phyloP scores from a whole-genome alignment of 495 filamentous ascomycete genomes.

The Friedmanniomyces endolithicus region DNA sequence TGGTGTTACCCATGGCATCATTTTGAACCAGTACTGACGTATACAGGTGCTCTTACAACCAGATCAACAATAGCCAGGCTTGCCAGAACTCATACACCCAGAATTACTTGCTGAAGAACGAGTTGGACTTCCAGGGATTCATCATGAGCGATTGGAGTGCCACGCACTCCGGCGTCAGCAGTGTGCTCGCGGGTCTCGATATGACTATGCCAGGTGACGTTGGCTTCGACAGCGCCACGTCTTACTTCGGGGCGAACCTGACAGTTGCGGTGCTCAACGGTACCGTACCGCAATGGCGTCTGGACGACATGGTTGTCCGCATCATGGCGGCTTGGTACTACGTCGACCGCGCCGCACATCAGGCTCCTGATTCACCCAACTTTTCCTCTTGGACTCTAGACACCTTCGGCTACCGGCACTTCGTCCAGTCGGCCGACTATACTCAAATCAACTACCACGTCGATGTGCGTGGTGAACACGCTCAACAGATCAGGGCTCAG shows the following conservation, averaged over 20 bases:
- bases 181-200: constrained; percentile 74
- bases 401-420: constrained; percentile 60
- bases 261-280: constrained; percentile 80
- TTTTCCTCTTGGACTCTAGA: constrained; percentile 77
- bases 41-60: constrained; percentile 65
- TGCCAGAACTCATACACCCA: constrained; percentile 60
- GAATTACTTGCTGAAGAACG: constrained; percentile 78
- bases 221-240: constrained; percentile 53
- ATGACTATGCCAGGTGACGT: constrained; percentile 94
- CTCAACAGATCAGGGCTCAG: constrained; percentile 54
- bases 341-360: constrained; percentile 55
- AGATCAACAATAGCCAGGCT: constrained; percentile 60
- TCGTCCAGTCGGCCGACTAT: constrained; percentile 45
- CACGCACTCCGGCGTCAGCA: constrained; percentile 69
- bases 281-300: constrained; percentile 75
- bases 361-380: constrained; percentile 51
- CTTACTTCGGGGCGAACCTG: constrained; percentile 80
- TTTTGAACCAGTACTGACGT: background rate
- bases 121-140: constrained; percentile 34
- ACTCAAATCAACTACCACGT: constrained; percentile 71
- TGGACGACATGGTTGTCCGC: constrained; percentile 86
- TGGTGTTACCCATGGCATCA: background rate
- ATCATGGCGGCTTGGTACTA: constrained; percentile 93
- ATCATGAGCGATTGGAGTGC: constrained; percentile 82
- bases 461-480: constrained; percentile 70